phyloP scores from a whole-genome alignment of 306 rosid genomes.

The Quercus dentata region DNA sequence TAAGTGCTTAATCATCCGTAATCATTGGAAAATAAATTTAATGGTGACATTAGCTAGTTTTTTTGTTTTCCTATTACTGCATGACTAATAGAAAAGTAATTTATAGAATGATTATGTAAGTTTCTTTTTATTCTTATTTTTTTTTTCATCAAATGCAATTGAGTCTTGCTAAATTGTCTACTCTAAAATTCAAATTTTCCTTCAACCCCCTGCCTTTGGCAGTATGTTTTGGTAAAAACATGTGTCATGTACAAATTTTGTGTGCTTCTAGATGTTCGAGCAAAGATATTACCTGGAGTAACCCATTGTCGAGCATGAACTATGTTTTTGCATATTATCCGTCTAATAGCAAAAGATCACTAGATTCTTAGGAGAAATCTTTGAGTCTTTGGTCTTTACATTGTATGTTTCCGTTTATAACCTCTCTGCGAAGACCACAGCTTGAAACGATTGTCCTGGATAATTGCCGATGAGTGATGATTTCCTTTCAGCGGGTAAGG shows the following conservation, averaged over 20 bases:
- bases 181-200: no score
- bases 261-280: conserved; percentile 64
- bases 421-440: no score
- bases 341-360: conserved; percentile 87
- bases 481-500: conserved; percentile 70
- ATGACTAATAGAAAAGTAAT: neutral
- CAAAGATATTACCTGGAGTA: conserved; percentile 88
- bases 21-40: conserved; percentile 57
- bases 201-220: no score
- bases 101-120: neutral
- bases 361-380: conserved; percentile 91
- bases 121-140: neutral
- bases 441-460: conserved; percentile 77
- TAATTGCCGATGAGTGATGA: conserved; percentile 39
- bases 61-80: neutral
- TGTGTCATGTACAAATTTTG: conserved; percentile 16
- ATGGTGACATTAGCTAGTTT: conserved; percentile 40
- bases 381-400: conserved; percentile 80
- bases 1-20: conserved; percentile 73
- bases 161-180: neutral
- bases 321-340: conserved; percentile 74
- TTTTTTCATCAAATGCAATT: neutral
- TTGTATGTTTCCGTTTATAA: conserved; percentile 89
- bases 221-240: neutral
- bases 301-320: conserved; percentile 97